A percentile compares a stretch with the other conserved stretches of the same genome.
These are phyloP conservation scores for Mortierella sp. DNA, from an alignment of 371 early-diverging fungal species.

Conservation along the genomic window DNA sequence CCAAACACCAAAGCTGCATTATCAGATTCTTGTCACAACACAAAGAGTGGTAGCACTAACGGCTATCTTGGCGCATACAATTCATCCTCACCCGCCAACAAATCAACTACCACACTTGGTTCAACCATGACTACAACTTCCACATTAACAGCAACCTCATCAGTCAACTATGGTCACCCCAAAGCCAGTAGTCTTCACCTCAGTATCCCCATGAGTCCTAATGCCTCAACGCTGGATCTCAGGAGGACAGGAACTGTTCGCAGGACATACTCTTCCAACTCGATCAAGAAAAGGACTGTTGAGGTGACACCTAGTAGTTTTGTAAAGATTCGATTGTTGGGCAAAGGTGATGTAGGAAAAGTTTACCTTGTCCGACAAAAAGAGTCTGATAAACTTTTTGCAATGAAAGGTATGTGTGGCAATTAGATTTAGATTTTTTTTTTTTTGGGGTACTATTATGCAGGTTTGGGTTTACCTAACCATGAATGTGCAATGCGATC, in stretches of 20 bases:
- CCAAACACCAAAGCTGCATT: conserved; percentile 64
- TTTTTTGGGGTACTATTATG: too few relatives aligned
- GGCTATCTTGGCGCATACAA: conserved; percentile 43
- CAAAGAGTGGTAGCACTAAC: conserved; percentile 22
- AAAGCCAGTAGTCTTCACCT: conserved; percentile 39
- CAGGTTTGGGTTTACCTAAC: background rate
- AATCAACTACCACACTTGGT: conserved; percentile 42
- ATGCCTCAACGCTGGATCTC: conserved; percentile 40
- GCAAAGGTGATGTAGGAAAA: conserved; percentile 97
- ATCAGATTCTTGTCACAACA: conserved; percentile 19
- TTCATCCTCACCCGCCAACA: conserved; percentile 34
- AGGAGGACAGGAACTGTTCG: conserved; percentile 33
- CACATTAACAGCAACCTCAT: conserved; percentile 13
- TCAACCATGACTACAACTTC: conserved; percentile 44
- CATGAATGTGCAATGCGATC: background rate
- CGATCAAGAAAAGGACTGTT: conserved; percentile 81
- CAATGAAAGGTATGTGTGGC: conserved; percentile 84
- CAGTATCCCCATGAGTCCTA: conserved; percentile 35
- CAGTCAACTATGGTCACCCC: conserved; percentile 11
- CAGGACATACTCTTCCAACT: conserved; percentile 84
- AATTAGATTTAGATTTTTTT: background rate
- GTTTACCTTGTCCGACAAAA: conserved; percentile 95
- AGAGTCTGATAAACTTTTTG: conserved; percentile 85
- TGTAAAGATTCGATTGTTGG: conserved; percentile 86
- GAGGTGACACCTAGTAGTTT: conserved; percentile 90